Evolutionary conservation across 805 yeast genomes (phyloP), one percentile per base, ranked within the genome.

Genomic region (Monosporozyma aerobia): DNA sequence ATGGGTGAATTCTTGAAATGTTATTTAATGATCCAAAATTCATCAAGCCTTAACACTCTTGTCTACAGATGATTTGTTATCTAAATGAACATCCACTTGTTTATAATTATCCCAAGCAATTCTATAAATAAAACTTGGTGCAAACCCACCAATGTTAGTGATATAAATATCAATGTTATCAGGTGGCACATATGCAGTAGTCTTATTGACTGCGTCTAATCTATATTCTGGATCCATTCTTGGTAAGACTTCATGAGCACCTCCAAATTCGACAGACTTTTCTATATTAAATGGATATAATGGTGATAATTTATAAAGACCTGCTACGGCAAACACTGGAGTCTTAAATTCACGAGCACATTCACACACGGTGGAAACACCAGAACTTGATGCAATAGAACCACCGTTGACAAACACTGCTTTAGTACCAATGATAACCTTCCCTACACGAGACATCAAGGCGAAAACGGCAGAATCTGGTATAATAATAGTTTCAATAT

Each of bases 401-500:
- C 98, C 97, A 55, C 99, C 99, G 64, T 94, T 94, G 51, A 96
- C 96, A 67, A 94, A 86, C 5, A 94, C 97, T 0, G 96, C 82
- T 56, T 87, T 79, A 5, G 98, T 85, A 40, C 98, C 97, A 51
- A 95, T 80, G 54, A 94, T 81, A 32, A 94, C 99, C 68, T 95
- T 95, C 45, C 97, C 97, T 5, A 94, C 98, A 58, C 97, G 77
- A 40, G 97, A 87, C 98, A 94, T 94, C 47, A 94, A 89, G 0
- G 99, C 97, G 69, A 85, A 89, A 0, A 85, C 90, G 27, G 95
- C 85, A 5, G 95, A 79, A 65, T 94, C 99, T 1, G 99, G 97
- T 37, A 94, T 86, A 51, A 94, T 79, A 2, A 90, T 86, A 1
- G 97, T 84, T 57, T 90, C 95, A 47, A 94, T 88, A 51, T 90